Evolutionary conservation across 306 rosid species (phyloP), one percentile per base, ranked within the genome.

Genomic region (Vigna angularis): DNA sequence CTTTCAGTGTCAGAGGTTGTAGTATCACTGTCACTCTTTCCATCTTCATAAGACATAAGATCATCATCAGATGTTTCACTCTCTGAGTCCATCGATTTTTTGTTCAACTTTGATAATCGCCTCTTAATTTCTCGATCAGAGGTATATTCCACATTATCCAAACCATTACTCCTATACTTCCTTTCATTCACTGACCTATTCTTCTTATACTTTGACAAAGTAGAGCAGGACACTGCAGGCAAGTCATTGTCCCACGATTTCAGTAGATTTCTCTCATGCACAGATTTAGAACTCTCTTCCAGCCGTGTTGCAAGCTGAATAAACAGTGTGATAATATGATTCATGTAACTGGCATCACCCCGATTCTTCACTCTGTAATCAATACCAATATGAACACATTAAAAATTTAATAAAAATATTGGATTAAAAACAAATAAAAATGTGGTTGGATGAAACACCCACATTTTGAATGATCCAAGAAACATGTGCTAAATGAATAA

Each of bases 1-100:
- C 96, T 93, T 83, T 91, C 98, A 76, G 88, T 74, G 74, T 86
- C 91, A 2, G 93, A 85, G 52, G 81, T 83, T 32, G 91, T 79
- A 72, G 87, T 84, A 86, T 89, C 97, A 83, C 90, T 88, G 71
- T 76, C 87, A 82, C 96, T 91, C 87, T 90, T 93, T 52, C 90
- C 87, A 82, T 87, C 90, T 79, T 85, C 94, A 61, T 86, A 93
- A 85, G 98, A 91, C 84, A 84, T 77, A 77, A 78, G 72, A 49
- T 95, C 98, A 48, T 94, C 98, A 74, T 96, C 98, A 48, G 98
- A 96, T 38, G 97, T 93, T 77, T 96, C 98, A 84, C 91, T 90
- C 73, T 89, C 98, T 59, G 99, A 96, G 81, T 80, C 96, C 78
- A 88, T 71, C 55, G 89, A 78, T 83, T 82, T 91, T 81, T 86